Evolutionary conservation across 1,139 yeast species (phyloP), one percentile per base, ranked within the genome.

Genomic region (Saccharomyces pastorianus): DNA sequence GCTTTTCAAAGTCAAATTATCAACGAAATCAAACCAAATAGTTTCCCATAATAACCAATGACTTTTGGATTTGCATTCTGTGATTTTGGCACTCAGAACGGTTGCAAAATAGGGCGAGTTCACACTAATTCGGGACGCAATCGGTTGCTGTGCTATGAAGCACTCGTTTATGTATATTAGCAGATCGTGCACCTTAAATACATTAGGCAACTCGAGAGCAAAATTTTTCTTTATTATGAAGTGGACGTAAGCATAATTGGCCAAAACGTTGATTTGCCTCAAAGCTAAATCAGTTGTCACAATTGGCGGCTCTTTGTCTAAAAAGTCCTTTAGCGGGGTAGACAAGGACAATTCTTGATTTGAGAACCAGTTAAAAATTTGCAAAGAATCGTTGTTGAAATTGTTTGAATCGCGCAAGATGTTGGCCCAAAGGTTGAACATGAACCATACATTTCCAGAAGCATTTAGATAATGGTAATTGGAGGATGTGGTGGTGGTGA

Each of bases 21-120:
- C 53, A n/a, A 62, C 51, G 46, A 63, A 61, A 27, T 62, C 64
- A 51, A 63, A 62, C 68, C 68, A 64, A 4, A 65, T 59, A 1
- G 62, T 53, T 48, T 63, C 61, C 49, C 61, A 51, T 20, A 64
- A 51, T 26, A 60, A 47, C 68, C 68, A 64, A 49, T 64, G 64
- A 14, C 56, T 56, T 20, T 55, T 51, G 13, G 60, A 55, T 11
- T 46, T 51, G 49, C 25, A 48, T 11, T 29, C 48, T 14, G 25
- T 34, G 25, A 38, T 38, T 17, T 11, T 38, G 5, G 31, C 48
- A 14, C 9, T 46, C 48, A 27, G 4, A 6, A 27, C 31, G 20
- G 29, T 46, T 8, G 31, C 31, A 46, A 46, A 46, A 11, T 11
- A 7, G 23, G 42, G 8, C 13, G 42, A 6, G 42, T 17, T 38